Percentiles rank a stretch among this genome's conserved stretches.
Conservation (phyloP, 495 filamentous ascomycete species). For the Penicillium salamii region DNA sequence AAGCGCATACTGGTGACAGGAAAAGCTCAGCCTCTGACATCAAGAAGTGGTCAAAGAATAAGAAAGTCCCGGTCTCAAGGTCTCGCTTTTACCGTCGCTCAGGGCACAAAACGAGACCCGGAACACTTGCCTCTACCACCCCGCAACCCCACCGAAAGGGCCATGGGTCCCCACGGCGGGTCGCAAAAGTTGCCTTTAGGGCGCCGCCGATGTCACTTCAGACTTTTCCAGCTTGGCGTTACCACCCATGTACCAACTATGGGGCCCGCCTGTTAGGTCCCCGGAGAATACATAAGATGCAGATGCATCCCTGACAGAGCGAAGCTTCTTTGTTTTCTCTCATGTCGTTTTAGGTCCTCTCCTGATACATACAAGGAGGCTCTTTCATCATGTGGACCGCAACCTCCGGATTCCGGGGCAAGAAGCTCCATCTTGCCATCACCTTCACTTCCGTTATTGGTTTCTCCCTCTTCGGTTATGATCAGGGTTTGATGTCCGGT, state of each 20-base stretch:
- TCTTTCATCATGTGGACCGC: constrained; percentile 35
- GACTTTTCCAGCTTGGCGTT: background rate
- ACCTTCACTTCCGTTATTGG: constrained; percentile 51
- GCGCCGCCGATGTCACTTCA: constrained; percentile 7
- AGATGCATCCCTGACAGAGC: background rate
- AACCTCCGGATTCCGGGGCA: constrained; percentile 34
- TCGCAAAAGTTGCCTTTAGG: constrained; percentile 3
- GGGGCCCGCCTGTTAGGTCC: background rate
- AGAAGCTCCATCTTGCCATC: constrained; percentile 33
- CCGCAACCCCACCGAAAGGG: constrained; percentile 3
- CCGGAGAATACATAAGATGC: constrained; percentile 1
- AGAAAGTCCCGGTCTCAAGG: too few species aligned
- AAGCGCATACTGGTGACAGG: background rate
- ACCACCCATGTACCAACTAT: background rate
- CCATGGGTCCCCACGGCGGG: constrained; percentile 4
- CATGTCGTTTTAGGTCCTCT: constrained; percentile 4
- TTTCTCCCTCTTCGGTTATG: constrained; percentile 73
- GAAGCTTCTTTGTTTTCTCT: background rate
- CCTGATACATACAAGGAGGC: background rate
- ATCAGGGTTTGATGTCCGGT: constrained; percentile 72
- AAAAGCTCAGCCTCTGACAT: background rate
- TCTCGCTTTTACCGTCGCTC: background rate
- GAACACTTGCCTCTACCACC: background rate
- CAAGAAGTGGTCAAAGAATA: background rate
- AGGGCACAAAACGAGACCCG: background rate